Conservation (phyloP, 306 rosid genomes). For the Aeschynomene evenia region DNA sequence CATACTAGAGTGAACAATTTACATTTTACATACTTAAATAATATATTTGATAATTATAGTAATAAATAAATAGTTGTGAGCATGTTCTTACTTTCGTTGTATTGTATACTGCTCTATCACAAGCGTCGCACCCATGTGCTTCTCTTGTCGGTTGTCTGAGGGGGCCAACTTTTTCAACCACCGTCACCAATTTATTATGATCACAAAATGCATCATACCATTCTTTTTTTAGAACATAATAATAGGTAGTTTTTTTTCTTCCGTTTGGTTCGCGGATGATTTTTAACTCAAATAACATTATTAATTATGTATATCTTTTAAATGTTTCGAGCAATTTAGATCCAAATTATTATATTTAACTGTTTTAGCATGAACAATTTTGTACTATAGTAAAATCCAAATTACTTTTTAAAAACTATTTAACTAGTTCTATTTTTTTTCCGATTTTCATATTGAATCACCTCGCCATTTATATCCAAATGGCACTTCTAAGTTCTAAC, state of each 20-base stretch:
- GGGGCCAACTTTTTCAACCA: neutral
- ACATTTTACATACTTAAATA: neutral
- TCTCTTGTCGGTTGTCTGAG: slow-evolving; percentile 26
- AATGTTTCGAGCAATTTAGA: too few relatives aligned
- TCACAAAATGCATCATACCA: neutral
- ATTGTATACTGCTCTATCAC: too few relatives aligned
- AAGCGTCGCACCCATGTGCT: slow-evolving; percentile 24
- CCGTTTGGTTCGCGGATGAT: too few relatives aligned
- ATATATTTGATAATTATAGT: neutral
- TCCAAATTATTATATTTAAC: too few relatives aligned
- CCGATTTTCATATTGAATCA: too few relatives aligned
- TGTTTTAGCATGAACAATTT: too few relatives aligned
- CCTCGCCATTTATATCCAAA: neutral
- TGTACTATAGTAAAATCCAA: too few relatives aligned
- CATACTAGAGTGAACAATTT: neutral
- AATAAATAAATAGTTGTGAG: neutral
- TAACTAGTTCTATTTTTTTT: neutral
- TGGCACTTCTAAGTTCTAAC: neutral
- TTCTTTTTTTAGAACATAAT: too few relatives aligned
- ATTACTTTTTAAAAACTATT: neutral
- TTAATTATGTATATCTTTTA: too few relatives aligned
- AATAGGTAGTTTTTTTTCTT: too few relatives aligned
- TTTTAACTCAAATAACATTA: too few relatives aligned
- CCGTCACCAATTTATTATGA: neutral
- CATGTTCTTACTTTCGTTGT: slow-evolving; percentile 3